Conservation (phyloP, 768 basidiomycete species). For the Hygrophorus pudorinus region DNA sequence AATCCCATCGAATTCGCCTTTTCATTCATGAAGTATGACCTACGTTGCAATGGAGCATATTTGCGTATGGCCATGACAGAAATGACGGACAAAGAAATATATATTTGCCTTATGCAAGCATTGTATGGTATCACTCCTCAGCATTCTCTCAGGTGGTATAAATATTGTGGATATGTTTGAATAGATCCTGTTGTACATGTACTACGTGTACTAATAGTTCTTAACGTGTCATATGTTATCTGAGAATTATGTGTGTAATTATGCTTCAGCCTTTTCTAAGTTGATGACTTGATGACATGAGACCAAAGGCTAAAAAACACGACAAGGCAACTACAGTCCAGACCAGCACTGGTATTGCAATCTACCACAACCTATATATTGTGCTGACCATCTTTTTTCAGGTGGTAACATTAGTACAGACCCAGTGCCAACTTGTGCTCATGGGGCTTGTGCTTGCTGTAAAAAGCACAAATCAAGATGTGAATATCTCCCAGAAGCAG, state of each 20-base stretch:
- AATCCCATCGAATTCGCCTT: conserved; percentile 22
- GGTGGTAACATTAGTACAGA: not conserved
- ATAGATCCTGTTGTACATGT: not conserved
- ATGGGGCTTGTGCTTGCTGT: conserved; percentile 1
- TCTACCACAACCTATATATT: no score
- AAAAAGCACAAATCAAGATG: conserved; percentile 2
- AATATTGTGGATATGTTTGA: conserved; percentile 6
- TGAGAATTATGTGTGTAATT: no score
- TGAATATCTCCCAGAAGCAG: not conserved
- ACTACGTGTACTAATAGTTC: not conserved
- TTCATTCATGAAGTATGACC: conserved; percentile 12
- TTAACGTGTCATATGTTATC: not conserved
- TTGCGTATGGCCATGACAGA: conserved; percentile 7
- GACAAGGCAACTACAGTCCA: not conserved
- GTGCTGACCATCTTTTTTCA: not conserved
- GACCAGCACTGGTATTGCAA: no score
- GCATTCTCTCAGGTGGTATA: conserved; percentile 4
- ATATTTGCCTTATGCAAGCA: not conserved
- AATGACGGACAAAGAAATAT: conserved; percentile 2
- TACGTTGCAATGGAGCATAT: conserved; percentile 11
- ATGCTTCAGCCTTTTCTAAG: not conserved
- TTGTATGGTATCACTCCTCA: not conserved
- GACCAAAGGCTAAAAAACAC: not conserved
- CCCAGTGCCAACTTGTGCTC: not conserved
- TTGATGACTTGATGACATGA: not conserved